These are phyloP conservation scores for Picochlorum sp. DNA, from an alignment of 139 green algal species.

Conservation along the genomic window DNA sequence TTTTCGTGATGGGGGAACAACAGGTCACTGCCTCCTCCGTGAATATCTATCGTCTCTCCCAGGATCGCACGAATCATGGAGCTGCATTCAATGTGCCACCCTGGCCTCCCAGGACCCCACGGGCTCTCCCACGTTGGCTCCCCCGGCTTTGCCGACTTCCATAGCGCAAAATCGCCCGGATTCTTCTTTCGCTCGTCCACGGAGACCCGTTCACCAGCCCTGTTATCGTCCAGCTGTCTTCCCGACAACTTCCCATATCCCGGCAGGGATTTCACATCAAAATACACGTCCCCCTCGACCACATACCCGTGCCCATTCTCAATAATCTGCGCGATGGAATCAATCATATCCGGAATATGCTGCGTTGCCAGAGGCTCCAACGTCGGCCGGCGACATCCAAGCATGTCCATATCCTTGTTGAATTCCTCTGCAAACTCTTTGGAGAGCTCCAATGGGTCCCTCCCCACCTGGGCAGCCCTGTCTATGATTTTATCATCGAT, in stretches of 20 bases:
- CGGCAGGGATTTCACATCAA: slow-evolving; percentile 72
- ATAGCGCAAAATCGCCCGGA: slow-evolving; percentile 94
- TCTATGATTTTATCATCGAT: slow-evolving; percentile 99
- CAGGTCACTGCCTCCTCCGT: slow-evolving; percentile 75
- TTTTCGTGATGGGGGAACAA: slow-evolving; percentile 98
- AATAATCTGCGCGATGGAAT: slow-evolving; percentile 79
- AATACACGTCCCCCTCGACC: slow-evolving; percentile 82
- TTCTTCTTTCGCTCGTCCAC: slow-evolving; percentile 81
- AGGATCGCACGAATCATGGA: slow-evolving; percentile 79
- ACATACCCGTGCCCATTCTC: slow-evolving; percentile 85
- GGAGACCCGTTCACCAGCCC: slow-evolving; percentile 78
- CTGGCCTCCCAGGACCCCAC: slow-evolving; percentile 83
- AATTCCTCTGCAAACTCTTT: slow-evolving; percentile 89
- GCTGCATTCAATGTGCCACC: slow-evolving; percentile 95
- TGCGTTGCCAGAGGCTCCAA: slow-evolving; percentile 85
- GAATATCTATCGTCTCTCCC: slow-evolving; percentile 81
- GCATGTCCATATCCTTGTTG: slow-evolving; percentile 72
- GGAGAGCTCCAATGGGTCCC: slow-evolving; percentile 60
- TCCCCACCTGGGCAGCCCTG: slow-evolving; percentile 53
- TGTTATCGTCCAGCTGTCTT: slow-evolving; percentile 65
- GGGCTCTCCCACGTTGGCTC: slow-evolving; percentile 86
- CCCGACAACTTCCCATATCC: slow-evolving; percentile 87
- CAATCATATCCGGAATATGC: slow-evolving; percentile 80
- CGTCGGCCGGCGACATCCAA: slow-evolving; percentile 76
- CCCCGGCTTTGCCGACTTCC: slow-evolving; percentile 85